Evolutionary conservation across 768 basidiomycete species (phyloP).

Genomic region (Lyophyllum semitale): DNA sequence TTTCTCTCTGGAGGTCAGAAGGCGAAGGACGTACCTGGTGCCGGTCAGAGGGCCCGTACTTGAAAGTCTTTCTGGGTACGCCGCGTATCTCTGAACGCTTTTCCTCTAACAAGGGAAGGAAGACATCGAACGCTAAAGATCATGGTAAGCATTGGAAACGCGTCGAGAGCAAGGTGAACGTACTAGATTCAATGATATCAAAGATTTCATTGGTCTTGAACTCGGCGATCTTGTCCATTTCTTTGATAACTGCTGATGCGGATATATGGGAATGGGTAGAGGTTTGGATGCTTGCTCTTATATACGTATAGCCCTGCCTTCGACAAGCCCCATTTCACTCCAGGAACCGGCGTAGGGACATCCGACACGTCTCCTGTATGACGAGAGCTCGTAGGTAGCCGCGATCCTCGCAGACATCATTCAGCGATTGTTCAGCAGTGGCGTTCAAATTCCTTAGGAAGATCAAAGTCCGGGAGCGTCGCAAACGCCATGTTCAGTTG

Average conservation of each 20-base stretch:
- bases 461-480: no score
- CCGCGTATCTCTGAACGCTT: slow-evolving; percentile 46
- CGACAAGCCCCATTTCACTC: no score
- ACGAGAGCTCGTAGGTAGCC: no score
- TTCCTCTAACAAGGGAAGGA: slow-evolving; percentile 45
- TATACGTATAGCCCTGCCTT: no score
- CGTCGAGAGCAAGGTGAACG: slow-evolving; percentile 8
- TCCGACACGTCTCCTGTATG: no score
- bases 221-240: slow-evolving; percentile 39
- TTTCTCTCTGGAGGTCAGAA: not conserved
- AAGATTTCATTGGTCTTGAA: slow-evolving; percentile 30
- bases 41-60: slow-evolving; percentile 53
- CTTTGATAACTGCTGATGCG: not conserved
- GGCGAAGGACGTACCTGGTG: slow-evolving; percentile 41
- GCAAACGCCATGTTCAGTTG: no score
- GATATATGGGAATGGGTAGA: not conserved
- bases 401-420: no score
- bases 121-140: slow-evolving; percentile 1
- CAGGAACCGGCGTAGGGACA: no score
- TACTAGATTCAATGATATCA: slow-evolving; percentile 36
- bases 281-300: not conserved
- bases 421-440: no score
- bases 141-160: not conserved
- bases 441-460: no score
- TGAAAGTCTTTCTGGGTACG: slow-evolving; percentile 54